A percentile compares a stretch with the other conserved stretches of the same genome.
These are phyloP conservation scores for Pulveroboletus frians DNA, from an alignment of 768 basidiomycete species.

Conservation along the genomic window DNA sequence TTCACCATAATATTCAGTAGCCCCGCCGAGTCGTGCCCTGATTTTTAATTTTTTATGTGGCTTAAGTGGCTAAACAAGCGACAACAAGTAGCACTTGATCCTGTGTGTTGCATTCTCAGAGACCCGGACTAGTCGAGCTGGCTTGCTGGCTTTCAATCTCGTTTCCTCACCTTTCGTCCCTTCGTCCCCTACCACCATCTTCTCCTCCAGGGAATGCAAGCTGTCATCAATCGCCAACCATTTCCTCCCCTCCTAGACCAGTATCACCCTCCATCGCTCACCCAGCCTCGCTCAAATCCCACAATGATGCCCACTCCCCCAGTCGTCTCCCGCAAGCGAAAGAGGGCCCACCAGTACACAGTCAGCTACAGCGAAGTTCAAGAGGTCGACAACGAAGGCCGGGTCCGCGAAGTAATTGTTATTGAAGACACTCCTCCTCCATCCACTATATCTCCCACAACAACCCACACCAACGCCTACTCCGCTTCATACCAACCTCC, in stretches of 20 bases:
- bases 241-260: conserved; percentile 57
- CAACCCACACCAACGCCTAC: conserved; percentile 63
- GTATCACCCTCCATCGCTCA: conserved; percentile 57
- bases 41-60: background rate
- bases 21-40: background rate
- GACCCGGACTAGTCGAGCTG: conserved; percentile 27
- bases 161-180: conserved; percentile 9
- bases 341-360: conserved; percentile 73
- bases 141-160: conserved; percentile 36
- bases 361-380: conserved; percentile 87
- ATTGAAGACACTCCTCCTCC: conserved; percentile 90
- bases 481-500: conserved; percentile 81
- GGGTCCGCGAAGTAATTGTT: conserved; percentile 81
- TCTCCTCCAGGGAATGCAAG: conserved; percentile 64
- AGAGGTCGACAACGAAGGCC: conserved; percentile 75
- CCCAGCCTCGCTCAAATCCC: conserved; percentile 40
- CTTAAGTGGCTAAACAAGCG: conserved; percentile 18
- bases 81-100: conserved; percentile 30
- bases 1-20: background rate
- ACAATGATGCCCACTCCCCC: conserved; percentile 70
- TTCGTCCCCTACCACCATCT: conserved; percentile 39
- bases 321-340: conserved; percentile 72
- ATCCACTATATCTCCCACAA: conserved; percentile 66
- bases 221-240: conserved; percentile 60
- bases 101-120: conserved; percentile 33